Evolutionary conservation across 192 early-diverging fungal species (phyloP), one percentile per base, ranked within the genome.

Genomic region (Phycomyces blakesleeanus): DNA sequence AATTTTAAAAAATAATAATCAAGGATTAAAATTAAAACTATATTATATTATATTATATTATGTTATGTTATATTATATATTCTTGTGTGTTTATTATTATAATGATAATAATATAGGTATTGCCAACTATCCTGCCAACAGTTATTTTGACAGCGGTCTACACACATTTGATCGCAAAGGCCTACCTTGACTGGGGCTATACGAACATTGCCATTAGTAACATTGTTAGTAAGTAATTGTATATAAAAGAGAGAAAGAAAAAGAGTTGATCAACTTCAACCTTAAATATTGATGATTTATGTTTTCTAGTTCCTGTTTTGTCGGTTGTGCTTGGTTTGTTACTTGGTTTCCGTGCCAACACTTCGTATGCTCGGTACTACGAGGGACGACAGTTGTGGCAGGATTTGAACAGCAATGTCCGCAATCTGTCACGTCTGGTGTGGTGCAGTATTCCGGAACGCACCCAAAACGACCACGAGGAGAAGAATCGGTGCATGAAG

Each of bases 311-410:
- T 15, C 63, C 67, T 21, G 66, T 61, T 10, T 18, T 75, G 18
- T 64, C 61, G n/a, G 64, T 75, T 3, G 85, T 86, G 9, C 71
- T 86, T n/a, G 83, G 80, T 73, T 68, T 95, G 66, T 76, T 95
- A 16, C 76, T 95, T 26, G 90, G 87, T 42, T 95, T 95, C 73
- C 83, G 93, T 65, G 90, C 87, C 61, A 93, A 91, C 76, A 86
- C 87, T 12, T 86, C 88, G 15, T 85, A 88, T 64, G 83, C 79
- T 15, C 69, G 89, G 18, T 92, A 85, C 75, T 91, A 83, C 78
- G 93, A 93, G 73, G 93, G 90, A 18, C 81, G 93, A 52, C 81
- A 85, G 51, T 65, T 85, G 16, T 95, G 89, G 88, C 77, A 74
- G 20, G 73, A 69, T 7, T 64, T 91, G 52, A 74, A 76, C 26